phyloP scores from a whole-genome alignment of 768 basidiomycete species.

The Kockovaella imperatae region DNA sequence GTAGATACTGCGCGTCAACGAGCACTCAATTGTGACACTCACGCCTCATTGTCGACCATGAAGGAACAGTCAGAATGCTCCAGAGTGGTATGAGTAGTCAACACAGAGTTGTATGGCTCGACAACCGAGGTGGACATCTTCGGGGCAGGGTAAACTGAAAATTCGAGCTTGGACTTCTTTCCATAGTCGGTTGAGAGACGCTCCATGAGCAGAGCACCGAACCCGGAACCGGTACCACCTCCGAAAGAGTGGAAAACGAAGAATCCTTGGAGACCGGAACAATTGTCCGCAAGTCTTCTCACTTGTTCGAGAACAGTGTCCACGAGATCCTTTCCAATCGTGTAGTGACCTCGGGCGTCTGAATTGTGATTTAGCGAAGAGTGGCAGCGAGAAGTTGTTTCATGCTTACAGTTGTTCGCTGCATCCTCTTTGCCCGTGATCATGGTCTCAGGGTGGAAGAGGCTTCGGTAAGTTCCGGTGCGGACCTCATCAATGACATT shows the following conservation, averaged over 20 bases:
- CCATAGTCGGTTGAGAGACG: constrained; percentile 96
- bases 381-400: neutral
- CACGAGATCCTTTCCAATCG: constrained; percentile 96
- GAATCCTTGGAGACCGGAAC: constrained; percentile 96
- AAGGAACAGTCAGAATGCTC: constrained; percentile 99
- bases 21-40: constrained; percentile 13
- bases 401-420: constrained; percentile 82
- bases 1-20: constrained; percentile 59
- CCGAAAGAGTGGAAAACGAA: constrained; percentile 99
- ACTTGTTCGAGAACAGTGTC: constrained; percentile 96
- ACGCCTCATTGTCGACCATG: constrained; percentile 98
- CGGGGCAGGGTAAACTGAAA: constrained; percentile 93
- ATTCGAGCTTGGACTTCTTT: constrained; percentile 98
- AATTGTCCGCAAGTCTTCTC: constrained; percentile 94
- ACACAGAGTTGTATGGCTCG: constrained; percentile 91
- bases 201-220: constrained; percentile 94
- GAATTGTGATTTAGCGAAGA: constrained; percentile 1
- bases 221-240: constrained; percentile 98
- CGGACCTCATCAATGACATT: constrained; percentile 97
- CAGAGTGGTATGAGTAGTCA: constrained; percentile 97
- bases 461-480: constrained; percentile 86
- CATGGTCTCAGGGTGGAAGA: constrained; percentile 97
- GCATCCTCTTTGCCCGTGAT: constrained; percentile 99
- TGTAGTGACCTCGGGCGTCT: constrained; percentile 99
- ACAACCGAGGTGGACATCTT: constrained; percentile 92